A percentile compares a stretch with the other conserved stretches of the same genome.
These are phyloP conservation scores for Wickerhamomyces subpelliculosus DNA, from an alignment of 805 yeast genomes.

Conservation along the genomic window DNA sequence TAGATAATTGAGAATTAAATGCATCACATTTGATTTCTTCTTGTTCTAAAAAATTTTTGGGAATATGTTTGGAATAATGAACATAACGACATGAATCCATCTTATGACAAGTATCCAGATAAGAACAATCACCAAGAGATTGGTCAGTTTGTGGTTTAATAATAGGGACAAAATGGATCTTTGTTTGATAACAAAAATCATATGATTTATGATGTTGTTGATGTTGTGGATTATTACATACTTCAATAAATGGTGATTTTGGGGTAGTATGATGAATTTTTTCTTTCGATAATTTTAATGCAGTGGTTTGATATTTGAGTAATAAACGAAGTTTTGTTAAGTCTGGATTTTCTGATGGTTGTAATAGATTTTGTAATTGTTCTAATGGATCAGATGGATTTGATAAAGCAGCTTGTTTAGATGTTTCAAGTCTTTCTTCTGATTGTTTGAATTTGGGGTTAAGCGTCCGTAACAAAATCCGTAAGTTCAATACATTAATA, in stretches of 20 bases:
- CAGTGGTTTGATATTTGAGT: slow-evolving; percentile 31
- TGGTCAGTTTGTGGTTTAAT: slow-evolving; percentile 59
- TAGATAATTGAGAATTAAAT: slow-evolving; percentile 13
- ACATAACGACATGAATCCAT: slow-evolving; percentile 71
- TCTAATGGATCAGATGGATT: slow-evolving; percentile 1
- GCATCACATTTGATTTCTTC: slow-evolving; percentile 14
- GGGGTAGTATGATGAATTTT: slow-evolving; percentile 32
- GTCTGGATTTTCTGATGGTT: slow-evolving; percentile 1
- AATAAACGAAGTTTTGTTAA: slow-evolving; percentile 9
- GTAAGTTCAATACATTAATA: slow-evolving; percentile 12
- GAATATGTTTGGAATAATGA: slow-evolving; percentile 53
- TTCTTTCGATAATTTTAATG: slow-evolving; percentile 31
- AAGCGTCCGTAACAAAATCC: slow-evolving; percentile 3
- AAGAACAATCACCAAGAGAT: slow-evolving; percentile 83
- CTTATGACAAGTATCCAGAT: slow-evolving; percentile 89
- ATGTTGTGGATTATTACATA: slow-evolving; percentile 36
- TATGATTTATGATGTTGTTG: slow-evolving; percentile 20
- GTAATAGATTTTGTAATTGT: slow-evolving; percentile 2
- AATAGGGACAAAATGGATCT: slow-evolving; percentile 49
- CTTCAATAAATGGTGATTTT: slow-evolving; percentile 38
- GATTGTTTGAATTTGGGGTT: neutral
- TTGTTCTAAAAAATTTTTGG: slow-evolving; percentile 23
- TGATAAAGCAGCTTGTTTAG: neutral
- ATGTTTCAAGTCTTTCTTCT: neutral
- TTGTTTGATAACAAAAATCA: slow-evolving; percentile 24